A percentile compares a stretch with the other conserved stretches of the same genome.
These are phyloP conservation scores for Aspergillus ostianus DNA, from an alignment of 495 filamentous ascomycete genomes.

Conservation along the genomic window DNA sequence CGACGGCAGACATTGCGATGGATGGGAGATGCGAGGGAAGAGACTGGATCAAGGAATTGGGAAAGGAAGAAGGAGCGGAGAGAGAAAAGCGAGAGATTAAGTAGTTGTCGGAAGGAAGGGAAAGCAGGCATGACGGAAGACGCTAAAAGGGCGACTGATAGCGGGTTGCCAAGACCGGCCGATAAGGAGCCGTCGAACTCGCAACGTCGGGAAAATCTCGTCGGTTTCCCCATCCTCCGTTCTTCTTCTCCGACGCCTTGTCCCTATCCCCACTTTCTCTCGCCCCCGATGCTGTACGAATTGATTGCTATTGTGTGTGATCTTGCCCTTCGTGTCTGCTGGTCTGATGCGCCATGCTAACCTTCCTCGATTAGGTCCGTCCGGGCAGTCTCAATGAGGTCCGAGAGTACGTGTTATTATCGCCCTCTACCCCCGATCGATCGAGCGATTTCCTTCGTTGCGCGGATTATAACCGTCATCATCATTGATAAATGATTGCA, in stretches of 20 bases:
- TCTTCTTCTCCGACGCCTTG: slow-evolving; percentile 16
- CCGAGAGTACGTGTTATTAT: slow-evolving; percentile 71
- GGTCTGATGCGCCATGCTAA: slow-evolving; percentile 11
- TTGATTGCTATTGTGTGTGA: slow-evolving; percentile 85
- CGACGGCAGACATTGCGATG: slow-evolving; percentile 41
- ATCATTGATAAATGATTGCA: not conserved
- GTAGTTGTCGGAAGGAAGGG: not conserved
- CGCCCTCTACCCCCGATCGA: not conserved
- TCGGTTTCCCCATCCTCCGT: slow-evolving; percentile 9
- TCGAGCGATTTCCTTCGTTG: slow-evolving; percentile 7
- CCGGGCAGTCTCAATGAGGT: slow-evolving; percentile 84
- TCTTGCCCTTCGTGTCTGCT: not conserved
- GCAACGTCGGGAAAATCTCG: slow-evolving; percentile 27
- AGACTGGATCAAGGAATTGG: slow-evolving; percentile 25
- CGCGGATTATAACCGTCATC: not conserved
- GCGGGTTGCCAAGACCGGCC: slow-evolving; percentile 28
- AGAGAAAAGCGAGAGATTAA: slow-evolving; percentile 24
- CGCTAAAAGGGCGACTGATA: slow-evolving; percentile 13
- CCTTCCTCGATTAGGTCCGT: slow-evolving; percentile 64
- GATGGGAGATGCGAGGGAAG: slow-evolving; percentile 18
- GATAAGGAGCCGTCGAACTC: slow-evolving; percentile 15
- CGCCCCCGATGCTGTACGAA: slow-evolving; percentile 83
- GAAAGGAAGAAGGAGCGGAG: slow-evolving; percentile 24
- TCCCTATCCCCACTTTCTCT: slow-evolving; percentile 12
- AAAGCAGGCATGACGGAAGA: slow-evolving; percentile 9